These are phyloP conservation scores for Gossypium gossypioides DNA, from an alignment of 441 rosid species.

Conservation along the genomic window DNA sequence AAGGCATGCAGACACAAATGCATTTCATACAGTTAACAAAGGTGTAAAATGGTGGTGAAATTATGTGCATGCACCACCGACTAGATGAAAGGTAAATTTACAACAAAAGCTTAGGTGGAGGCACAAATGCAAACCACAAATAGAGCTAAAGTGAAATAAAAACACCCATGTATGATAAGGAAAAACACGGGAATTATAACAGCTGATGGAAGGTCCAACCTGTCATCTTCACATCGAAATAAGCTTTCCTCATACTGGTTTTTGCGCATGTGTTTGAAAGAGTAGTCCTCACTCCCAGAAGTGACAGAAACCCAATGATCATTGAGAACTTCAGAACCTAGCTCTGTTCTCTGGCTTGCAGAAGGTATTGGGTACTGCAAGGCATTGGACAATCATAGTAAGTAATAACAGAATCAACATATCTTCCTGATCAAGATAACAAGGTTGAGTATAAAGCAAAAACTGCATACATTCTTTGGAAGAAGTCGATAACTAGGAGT, in stretches of 20 bases:
- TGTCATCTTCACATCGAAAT: constrained; percentile 95
- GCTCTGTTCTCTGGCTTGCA: constrained; percentile 75
- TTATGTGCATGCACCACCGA: neutral
- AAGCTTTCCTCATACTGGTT: constrained; percentile 98
- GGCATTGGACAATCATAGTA: constrained; percentile 15
- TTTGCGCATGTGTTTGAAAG: constrained; percentile 97
- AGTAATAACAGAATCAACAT: constrained; percentile 10
- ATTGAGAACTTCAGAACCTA: constrained; percentile 79
- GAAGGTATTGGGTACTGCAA: constrained; percentile 79
- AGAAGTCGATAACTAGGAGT: constrained; percentile 96
- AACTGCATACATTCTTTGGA: constrained; percentile 66
- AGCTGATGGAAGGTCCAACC: constrained; percentile 39
- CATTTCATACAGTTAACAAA: neutral
- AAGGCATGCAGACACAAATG: neutral
- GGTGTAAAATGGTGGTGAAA: neutral
- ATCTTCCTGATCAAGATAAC: neutral
- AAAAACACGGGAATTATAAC: neutral
- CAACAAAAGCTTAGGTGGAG: neutral
- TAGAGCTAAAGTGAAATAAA: neutral
- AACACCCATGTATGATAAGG: neutral
- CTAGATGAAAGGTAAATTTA: neutral
- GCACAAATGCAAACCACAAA: neutral
- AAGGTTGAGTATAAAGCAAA: constrained; percentile 6
- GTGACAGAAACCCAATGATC: constrained; percentile 98
- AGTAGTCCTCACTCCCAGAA: constrained; percentile 99